phyloP scores from a whole-genome alignment of 2,329 filamentous ascomycete species.

The Penicillium sp. region DNA sequence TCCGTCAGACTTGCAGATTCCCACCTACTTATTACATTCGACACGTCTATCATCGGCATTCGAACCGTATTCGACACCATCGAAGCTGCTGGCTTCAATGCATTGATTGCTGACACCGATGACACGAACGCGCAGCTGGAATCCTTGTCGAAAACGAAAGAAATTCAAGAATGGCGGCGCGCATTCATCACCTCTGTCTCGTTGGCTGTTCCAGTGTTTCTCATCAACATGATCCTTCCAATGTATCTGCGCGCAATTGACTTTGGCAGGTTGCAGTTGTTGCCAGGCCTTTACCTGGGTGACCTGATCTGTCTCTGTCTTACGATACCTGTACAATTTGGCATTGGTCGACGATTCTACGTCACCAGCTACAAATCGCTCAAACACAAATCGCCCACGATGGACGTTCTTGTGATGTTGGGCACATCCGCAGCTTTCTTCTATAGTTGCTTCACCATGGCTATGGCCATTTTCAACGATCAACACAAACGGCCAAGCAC shows the following conservation, averaged over 20 bases:
- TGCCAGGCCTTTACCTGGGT: slow-evolving; percentile 80
- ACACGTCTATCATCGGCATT: slow-evolving; percentile 72
- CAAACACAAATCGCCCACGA: slow-evolving; percentile 87
- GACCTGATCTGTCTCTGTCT: slow-evolving; percentile 81
- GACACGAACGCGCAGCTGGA: slow-evolving; percentile 97
- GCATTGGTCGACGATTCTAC: slow-evolving; percentile 93
- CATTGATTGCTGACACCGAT: slow-evolving; percentile 83
- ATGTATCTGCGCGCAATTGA: slow-evolving; percentile 79
- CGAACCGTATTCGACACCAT: slow-evolving; percentile 79
- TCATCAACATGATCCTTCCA: slow-evolving; percentile 91
- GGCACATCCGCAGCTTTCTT: slow-evolving; percentile 96
- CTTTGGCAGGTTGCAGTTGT: slow-evolving; percentile 68
- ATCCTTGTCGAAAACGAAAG: slow-evolving; percentile 91
- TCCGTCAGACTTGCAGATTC: slow-evolving; percentile 73
- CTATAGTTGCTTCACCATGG: slow-evolving; percentile 87
- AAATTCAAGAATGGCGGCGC: slow-evolving; percentile 88
- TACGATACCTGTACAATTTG: slow-evolving; percentile 93
- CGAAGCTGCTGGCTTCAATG: slow-evolving; percentile 83
- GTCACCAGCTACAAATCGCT: slow-evolving; percentile 89
- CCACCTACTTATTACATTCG: slow-evolving; percentile 72
- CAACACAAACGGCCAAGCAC: slow-evolving; percentile 82
- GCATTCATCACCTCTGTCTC: slow-evolving; percentile 76
- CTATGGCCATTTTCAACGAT: slow-evolving; percentile 72
- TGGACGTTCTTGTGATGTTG: slow-evolving; percentile 94
- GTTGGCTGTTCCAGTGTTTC: slow-evolving; percentile 87